Conservation (phyloP, 1,284 basidiomycete genomes). For the Gymnopus androsaceus region DNA sequence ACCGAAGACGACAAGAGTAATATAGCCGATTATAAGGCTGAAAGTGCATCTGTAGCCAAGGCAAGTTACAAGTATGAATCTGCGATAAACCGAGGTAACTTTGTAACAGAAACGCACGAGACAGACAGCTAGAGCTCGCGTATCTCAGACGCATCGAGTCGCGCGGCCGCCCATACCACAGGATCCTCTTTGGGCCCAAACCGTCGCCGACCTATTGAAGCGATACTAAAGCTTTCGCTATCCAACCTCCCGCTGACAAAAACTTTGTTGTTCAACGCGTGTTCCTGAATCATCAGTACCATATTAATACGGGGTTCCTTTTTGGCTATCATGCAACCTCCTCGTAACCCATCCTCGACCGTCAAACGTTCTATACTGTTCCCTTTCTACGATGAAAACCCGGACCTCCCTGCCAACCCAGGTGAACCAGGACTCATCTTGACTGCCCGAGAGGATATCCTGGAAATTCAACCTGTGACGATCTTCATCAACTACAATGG, state of each 20-base stretch:
- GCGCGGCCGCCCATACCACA: background rate
- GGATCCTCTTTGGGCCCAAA: background rate
- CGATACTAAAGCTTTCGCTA: background rate
- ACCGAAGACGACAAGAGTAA: background rate
- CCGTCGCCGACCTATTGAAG: background rate
- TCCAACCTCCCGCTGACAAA: background rate
- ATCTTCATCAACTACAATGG: slow-evolving; percentile 2
- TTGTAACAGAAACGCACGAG: too few relatives aligned
- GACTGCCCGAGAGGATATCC: background rate
- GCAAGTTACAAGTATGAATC: background rate
- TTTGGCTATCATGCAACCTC: background rate
- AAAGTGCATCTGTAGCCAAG: background rate
- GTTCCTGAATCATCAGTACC: background rate
- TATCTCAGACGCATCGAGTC: background rate
- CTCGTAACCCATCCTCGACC: background rate
- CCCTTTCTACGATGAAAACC: slow-evolving; percentile 6
- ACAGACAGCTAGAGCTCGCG: too few relatives aligned
- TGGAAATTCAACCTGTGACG: background rate
- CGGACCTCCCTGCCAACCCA: slow-evolving; percentile 4
- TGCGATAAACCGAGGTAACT: too few relatives aligned
- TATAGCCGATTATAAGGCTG: background rate
- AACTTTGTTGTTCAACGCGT: background rate
- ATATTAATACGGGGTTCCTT: background rate
- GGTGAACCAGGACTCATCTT: slow-evolving; percentile 9
- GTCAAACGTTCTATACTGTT: slow-evolving; percentile 4